Conservation (phyloP, 768 basidiomycete species). For the Gymnopilus junonius region DNA sequence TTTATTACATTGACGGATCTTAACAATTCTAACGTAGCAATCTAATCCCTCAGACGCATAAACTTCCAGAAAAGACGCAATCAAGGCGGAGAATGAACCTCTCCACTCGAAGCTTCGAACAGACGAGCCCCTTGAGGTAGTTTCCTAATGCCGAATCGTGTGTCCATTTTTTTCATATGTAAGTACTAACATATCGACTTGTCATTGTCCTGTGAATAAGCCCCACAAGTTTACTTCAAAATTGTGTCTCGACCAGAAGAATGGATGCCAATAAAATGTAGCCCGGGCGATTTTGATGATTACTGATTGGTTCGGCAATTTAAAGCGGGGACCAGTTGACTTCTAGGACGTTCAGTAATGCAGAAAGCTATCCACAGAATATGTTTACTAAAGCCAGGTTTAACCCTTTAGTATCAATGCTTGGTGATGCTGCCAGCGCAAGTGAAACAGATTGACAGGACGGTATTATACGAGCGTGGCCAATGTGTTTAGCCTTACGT, state of each 20-base stretch:
- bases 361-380: not conserved
- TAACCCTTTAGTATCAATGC: not conserved
- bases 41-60: not conserved
- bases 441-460: not conserved
- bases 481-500: not conserved
- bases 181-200: not conserved
- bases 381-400: not conserved
- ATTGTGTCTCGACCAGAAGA: not conserved
- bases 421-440: not conserved
- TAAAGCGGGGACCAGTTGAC: not conserved
- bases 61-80: not conserved
- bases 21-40: not conserved
- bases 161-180: not conserved
- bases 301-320: not conserved
- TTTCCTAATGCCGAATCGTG: not conserved
- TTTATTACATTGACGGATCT: not conserved
- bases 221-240: not conserved
- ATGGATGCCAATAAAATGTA: not conserved
- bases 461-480: not conserved
- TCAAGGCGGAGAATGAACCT: not conserved
- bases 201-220: not conserved
- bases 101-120: not conserved
- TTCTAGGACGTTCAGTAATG: not conserved
- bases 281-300: not conserved
- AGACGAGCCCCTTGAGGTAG: not conserved